Base-by-base conservation (phyloP, 305 asterid species). In the Fraxinus xanthoxyloides region DNA sequence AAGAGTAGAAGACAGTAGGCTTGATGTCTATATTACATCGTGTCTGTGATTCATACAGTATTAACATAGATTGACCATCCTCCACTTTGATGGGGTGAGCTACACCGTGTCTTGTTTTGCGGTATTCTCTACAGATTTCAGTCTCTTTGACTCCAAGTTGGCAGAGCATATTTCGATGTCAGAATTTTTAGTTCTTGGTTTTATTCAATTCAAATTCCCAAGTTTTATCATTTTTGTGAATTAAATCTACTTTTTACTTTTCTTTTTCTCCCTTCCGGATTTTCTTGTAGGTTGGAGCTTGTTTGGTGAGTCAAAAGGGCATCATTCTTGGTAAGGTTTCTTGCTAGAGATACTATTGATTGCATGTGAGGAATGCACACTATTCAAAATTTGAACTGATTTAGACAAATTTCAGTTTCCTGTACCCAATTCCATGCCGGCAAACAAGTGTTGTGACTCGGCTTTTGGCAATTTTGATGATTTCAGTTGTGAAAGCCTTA, bases 271-370 rank as follows among this genome's bases (percentile, higher is more conserved):
- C 65, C 43, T 32, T 7, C 23, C 21, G 56, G 51, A 2, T 35
- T 32, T 54, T 84, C 77, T 72, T 78, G 69, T 73, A 95, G 98
- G 98, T 93, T 83, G 98, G 98, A 85, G 98, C 98, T 74, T 95
- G 98, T 86, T 86, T 95, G 94, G 98, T 95, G 88, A 95, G 98
- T 86, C 92, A 92, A 80, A 95, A 87, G 85, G 97, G 93, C 65
- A 88, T 95, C 74, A 95, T 95, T 78, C 94, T 95, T 12, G 98
- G 98, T 95, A 86, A 88, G 96, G 81, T 84, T 79, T 79, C 84
- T 84, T 51, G 59, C 70, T 76, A 19, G 10, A 65, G 13, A 13
- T 54, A 4, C 6, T 32, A 32, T 4, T 32, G 23, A 72, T 72
- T 67, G 36, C 76, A n/a, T 32, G n/a, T 72, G 48, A 17, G 24